Percentiles rank a stretch among this genome's conserved stretches.
phyloP scores from a whole-genome alignment of 257 asterid species.

The Gentiana macrophylla region DNA sequence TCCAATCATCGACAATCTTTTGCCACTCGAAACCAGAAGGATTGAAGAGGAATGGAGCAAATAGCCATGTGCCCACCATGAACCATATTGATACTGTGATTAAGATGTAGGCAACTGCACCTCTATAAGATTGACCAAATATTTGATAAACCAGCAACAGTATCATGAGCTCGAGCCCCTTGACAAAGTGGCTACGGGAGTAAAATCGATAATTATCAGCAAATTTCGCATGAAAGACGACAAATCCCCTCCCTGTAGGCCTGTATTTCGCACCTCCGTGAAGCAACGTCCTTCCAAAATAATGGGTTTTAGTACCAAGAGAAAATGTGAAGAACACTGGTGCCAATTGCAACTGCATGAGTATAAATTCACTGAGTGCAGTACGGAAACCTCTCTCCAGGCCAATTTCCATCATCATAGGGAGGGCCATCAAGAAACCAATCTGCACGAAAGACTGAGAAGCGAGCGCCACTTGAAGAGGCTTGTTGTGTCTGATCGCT shows the following conservation, averaged over 20 bases:
- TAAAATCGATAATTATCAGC: conserved; percentile 93
- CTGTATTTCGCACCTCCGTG: conserved; percentile 97
- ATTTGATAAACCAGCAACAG: conserved; percentile 78
- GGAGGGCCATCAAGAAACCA: conserved; percentile 94
- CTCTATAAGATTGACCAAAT: conserved; percentile 66
- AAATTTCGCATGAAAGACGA: conserved; percentile 94
- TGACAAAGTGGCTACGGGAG: conserved; percentile 94
- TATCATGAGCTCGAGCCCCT: conserved; percentile 86
- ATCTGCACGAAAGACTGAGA: conserved; percentile 94
- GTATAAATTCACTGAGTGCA: conserved; percentile 82
- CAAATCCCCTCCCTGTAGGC: conserved; percentile 97
- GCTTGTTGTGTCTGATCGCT: conserved; percentile 44
- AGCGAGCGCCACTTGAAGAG: conserved; percentile 89
- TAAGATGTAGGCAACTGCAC: conserved; percentile 63
- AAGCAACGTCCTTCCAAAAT: conserved; percentile 84
- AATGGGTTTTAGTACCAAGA: conserved; percentile 92
- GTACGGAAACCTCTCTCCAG: conserved; percentile 88
- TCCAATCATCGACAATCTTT: conserved; percentile 97
- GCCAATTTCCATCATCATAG: conserved; percentile 99
- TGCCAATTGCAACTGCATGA: conserved; percentile 94
- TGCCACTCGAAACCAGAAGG: conserved; percentile 99
- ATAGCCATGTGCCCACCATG: conserved; percentile 98
- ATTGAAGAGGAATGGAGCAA: conserved; percentile 95
- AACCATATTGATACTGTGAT: conserved; percentile 94
- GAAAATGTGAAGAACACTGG: conserved; percentile 96